These are phyloP conservation scores for Geotrichum macrosporum DNA, from an alignment of 1,139 yeast species.

Conservation along the genomic window DNA sequence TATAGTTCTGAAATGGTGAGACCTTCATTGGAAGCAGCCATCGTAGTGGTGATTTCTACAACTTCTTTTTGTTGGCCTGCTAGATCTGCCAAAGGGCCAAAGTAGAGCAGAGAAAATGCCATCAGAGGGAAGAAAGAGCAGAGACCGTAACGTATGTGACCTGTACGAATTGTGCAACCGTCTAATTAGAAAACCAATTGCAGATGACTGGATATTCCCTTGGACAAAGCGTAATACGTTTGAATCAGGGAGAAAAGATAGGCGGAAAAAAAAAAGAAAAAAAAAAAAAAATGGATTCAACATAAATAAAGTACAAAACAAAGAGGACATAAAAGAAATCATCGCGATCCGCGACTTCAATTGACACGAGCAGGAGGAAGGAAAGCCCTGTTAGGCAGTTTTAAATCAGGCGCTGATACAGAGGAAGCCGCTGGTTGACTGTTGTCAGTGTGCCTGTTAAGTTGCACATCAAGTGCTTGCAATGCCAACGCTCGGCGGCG, in stretches of 20 bases:
- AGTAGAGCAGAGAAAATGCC: too few species aligned
- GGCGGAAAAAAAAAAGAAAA: too few species aligned
- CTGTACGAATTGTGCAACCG: not conserved
- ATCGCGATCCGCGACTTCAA: slow-evolving; percentile 5
- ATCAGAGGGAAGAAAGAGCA: too few species aligned
- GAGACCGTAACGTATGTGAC: not conserved
- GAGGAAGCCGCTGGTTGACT: too few species aligned
- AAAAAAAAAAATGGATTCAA: too few species aligned
- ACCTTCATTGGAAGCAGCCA: slow-evolving; percentile 33
- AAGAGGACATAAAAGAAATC: not conserved
- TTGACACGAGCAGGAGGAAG: slow-evolving; percentile 17
- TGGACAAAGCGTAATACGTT: too few species aligned
- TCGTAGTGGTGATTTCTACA: slow-evolving; percentile 14
- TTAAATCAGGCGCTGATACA: slow-evolving; percentile 8
- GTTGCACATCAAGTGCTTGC: slow-evolving; percentile 56
- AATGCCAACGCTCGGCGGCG: slow-evolving; percentile 83
- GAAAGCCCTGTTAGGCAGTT: slow-evolving; percentile 17
- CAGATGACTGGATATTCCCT: too few species aligned
- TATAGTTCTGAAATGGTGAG: too few species aligned
- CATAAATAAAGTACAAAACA: not conserved
- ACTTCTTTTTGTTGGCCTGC: slow-evolving; percentile 6
- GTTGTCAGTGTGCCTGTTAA: not conserved
- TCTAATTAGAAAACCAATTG: too few species aligned
- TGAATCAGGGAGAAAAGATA: not conserved
- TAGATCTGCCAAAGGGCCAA: slow-evolving; percentile 17